Evolutionary conservation across 1,284 basidiomycete species (phyloP).

Genomic region (Phellopilus nigrolimitatus): DNA sequence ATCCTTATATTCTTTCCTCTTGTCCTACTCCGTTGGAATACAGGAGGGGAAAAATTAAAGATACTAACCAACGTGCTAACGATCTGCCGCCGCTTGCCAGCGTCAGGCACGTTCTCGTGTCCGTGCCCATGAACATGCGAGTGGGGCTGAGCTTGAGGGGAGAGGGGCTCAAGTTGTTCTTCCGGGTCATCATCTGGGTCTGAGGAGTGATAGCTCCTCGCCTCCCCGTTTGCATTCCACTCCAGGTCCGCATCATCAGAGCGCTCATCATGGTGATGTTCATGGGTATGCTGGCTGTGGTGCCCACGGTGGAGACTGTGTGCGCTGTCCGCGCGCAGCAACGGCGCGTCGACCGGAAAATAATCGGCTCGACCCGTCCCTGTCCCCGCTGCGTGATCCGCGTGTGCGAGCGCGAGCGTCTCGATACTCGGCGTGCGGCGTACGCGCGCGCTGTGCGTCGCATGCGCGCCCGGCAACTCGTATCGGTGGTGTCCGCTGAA

Average conservation of each 20-base stretch:
- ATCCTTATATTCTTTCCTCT: background rate
- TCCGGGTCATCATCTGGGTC: too few species aligned
- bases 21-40: conserved; percentile 24
- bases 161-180: conserved; percentile 32
- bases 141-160: conserved; percentile 71
- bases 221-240: too few species aligned
- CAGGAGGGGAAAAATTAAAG: conserved; percentile 24
- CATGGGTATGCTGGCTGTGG: too few species aligned
- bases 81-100: conserved; percentile 44
- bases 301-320: too few species aligned
- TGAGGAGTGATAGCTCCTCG: too few species aligned
- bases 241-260: too few species aligned
- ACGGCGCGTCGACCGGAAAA: background rate
- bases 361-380: background rate
- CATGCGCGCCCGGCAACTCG: conserved; percentile 35
- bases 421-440: too few species aligned
- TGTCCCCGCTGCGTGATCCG: background rate
- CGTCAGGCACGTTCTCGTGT: conserved; percentile 39
- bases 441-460: conserved; percentile 33
- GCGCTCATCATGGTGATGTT: too few species aligned
- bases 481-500: conserved; percentile 41
- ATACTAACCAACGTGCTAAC: conserved; percentile 35
- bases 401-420: too few species aligned
- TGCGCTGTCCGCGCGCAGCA: too few species aligned
- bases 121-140: conserved; percentile 60